Evolutionary conservation across 495 filamentous ascomycete species (phyloP).

Genomic region (Penicillium cosmopolitanum): DNA sequence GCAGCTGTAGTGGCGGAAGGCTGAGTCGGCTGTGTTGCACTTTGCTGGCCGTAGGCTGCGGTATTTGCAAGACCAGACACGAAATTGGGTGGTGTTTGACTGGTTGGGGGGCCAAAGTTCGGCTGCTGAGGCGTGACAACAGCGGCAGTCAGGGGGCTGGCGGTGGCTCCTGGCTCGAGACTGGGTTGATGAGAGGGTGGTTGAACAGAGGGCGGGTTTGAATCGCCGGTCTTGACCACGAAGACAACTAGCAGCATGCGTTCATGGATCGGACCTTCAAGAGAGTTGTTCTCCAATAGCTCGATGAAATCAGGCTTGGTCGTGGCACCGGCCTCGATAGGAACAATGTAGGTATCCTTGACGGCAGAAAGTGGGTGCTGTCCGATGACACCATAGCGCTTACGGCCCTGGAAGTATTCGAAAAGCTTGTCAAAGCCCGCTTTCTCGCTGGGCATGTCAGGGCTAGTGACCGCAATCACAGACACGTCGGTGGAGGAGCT

Average conservation of each 20-base stretch:
- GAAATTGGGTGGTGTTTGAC: constrained; percentile 31
- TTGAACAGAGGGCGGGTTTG: constrained; percentile 47
- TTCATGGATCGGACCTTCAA: constrained; percentile 66
- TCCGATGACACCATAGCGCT: constrained; percentile 79
- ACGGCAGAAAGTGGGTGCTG: constrained; percentile 69
- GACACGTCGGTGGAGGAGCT: constrained; percentile 73
- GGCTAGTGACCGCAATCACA: constrained; percentile 66
- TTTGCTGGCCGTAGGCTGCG: constrained; percentile 40
- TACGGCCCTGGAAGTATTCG: constrained; percentile 76
- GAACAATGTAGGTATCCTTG: constrained; percentile 77
- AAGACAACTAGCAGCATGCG: constrained; percentile 77
- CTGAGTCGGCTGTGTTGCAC: constrained; percentile 26
- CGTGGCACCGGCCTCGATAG: constrained; percentile 63
- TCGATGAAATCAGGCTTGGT: constrained; percentile 73
- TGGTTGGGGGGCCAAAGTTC: constrained; percentile 33
- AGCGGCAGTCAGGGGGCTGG: constrained; percentile 50
- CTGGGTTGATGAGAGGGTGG: constrained; percentile 48
- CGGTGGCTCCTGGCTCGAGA: constrained; percentile 40
- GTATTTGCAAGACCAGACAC: constrained; percentile 29
- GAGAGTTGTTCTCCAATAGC: constrained; percentile 71
- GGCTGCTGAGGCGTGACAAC: constrained; percentile 43
- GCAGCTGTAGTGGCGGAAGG: constrained; percentile 18
- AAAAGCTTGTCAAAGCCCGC: constrained; percentile 69
- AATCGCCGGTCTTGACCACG: constrained; percentile 62
- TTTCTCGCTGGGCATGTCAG: constrained; percentile 51